Percentiles rank a stretch among this genome's conserved stretches.
These are phyloP conservation scores for Colletotrichum sp. DNA, from an alignment of 2,329 filamentous ascomycete genomes.

Conservation along the genomic window DNA sequence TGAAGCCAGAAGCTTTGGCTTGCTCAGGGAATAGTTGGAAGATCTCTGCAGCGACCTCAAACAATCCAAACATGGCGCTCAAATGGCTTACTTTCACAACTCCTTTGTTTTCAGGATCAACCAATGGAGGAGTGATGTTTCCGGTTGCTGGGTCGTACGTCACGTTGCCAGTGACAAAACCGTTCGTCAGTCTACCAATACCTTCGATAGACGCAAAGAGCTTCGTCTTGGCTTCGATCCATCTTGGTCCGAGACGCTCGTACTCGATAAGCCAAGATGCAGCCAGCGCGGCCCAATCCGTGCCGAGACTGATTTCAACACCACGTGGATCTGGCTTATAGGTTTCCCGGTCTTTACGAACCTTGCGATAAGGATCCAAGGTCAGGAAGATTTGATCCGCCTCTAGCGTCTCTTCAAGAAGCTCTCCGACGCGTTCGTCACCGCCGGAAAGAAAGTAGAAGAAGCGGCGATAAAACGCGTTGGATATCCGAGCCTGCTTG, in stretches of 20 bases:
- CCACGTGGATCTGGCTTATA: slow-evolving; percentile 46
- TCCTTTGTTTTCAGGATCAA: slow-evolving; percentile 57
- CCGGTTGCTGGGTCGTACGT: slow-evolving; percentile 57
- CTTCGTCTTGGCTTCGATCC: slow-evolving; percentile 56
- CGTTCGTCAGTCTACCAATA: slow-evolving; percentile 60
- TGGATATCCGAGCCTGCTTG: slow-evolving; percentile 67
- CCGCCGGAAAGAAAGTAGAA: slow-evolving; percentile 64
- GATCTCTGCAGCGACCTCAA: slow-evolving; percentile 62
- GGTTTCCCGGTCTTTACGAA: slow-evolving; percentile 55
- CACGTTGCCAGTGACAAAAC: slow-evolving; percentile 62
- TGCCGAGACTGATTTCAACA: slow-evolving; percentile 56
- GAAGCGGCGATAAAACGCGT: slow-evolving; percentile 58
- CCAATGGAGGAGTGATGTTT: slow-evolving; percentile 54
- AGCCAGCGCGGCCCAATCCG: slow-evolving; percentile 64
- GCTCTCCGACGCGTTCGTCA: slow-evolving; percentile 61
- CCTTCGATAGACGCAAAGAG: slow-evolving; percentile 53
- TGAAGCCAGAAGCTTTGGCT: slow-evolving; percentile 52
- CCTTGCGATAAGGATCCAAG: slow-evolving; percentile 64
- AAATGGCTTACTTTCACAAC: slow-evolving; percentile 59
- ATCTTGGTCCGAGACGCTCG: slow-evolving; percentile 59
- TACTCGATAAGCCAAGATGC: slow-evolving; percentile 64
- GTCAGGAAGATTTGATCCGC: slow-evolving; percentile 56
- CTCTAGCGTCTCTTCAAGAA: slow-evolving; percentile 56
- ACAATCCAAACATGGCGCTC: slow-evolving; percentile 62
- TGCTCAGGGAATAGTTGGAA: slow-evolving; percentile 50